phyloP scores from a whole-genome alignment of 345 rosid genomes.

The Excoecaria cochinchinensis region DNA sequence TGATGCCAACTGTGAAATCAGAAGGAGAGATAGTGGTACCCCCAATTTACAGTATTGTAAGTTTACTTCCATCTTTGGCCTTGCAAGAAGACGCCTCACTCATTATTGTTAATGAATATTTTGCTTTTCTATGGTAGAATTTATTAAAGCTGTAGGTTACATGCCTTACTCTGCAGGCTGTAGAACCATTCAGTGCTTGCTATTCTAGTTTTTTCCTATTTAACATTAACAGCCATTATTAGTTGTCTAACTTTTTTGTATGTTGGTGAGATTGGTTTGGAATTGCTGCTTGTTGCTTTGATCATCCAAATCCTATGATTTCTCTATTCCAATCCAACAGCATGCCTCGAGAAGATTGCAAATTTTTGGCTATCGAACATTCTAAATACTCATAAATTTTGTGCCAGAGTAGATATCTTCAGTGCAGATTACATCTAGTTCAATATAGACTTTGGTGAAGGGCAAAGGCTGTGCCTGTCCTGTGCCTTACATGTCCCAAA shows the following conservation, averaged over 20 bases:
- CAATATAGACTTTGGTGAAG: background rate
- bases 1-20: constrained; percentile 72
- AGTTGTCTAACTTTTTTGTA: too few species aligned
- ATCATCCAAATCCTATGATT: background rate
- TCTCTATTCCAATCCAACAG: background rate
- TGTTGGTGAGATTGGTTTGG: background rate
- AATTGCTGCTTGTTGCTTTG: background rate
- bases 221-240: too few species aligned
- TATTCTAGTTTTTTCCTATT: too few species aligned
- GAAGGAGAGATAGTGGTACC: constrained; percentile 48
- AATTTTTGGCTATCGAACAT: background rate
- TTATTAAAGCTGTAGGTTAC: background rate
- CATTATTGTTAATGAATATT: background rate
- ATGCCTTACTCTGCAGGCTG: too few species aligned
- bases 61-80: constrained; percentile 21
- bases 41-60: constrained; percentile 79
- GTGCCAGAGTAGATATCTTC: background rate
- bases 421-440: background rate
- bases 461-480: background rate
- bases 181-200: too few species aligned
- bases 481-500: background rate
- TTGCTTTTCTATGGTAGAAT: background rate
- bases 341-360: background rate
- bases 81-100: background rate
- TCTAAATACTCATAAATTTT: background rate